Evolutionary conservation across 768 basidiomycete species (phyloP).

Genomic region (Grammothele lineata): DNA sequence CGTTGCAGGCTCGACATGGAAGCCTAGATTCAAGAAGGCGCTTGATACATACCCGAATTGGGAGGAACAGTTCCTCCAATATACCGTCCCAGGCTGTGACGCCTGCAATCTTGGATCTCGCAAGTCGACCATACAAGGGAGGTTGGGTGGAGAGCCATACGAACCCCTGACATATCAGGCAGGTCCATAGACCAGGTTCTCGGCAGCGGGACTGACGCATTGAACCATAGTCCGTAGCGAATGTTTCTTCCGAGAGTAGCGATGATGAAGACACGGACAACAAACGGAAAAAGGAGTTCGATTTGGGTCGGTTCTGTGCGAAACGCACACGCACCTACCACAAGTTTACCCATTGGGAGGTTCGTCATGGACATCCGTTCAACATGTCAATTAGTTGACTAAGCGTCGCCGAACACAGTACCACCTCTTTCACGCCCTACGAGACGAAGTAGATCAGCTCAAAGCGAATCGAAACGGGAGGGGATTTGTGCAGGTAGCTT

Average conservation of each 20-base stretch:
- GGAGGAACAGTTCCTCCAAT: conserved; percentile 46
- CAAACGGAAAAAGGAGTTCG: conserved; percentile 36
- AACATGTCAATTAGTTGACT: too few relatives aligned
- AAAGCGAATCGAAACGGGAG: conserved; percentile 33
- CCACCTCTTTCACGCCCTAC: conserved; percentile 55
- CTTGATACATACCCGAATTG: conserved; percentile 69
- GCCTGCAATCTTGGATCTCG: conserved; percentile 77
- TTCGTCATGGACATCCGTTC: conserved; percentile 27
- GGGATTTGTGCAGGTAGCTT: conserved; percentile 56
- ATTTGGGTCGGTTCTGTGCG: conserved; percentile 81
- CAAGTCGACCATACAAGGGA: conserved; percentile 57
- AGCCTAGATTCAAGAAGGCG: conserved; percentile 56
- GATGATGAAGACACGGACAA: conserved; percentile 22
- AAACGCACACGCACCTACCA: conserved; percentile 65
- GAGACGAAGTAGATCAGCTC: conserved; percentile 54
- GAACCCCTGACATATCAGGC: conserved; percentile 67
- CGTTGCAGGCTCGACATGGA: conserved; percentile 85
- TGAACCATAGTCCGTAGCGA: too few relatives aligned
- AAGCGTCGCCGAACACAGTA: conserved; percentile 34
- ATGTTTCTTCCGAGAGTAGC: conserved; percentile 16
- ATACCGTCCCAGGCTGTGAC: conserved; percentile 65
- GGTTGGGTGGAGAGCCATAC: conserved; percentile 66
- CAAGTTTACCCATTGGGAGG: conserved; percentile 81
- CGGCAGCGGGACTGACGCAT: too few relatives aligned
- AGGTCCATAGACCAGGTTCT: too few relatives aligned